Percentiles rank a stretch among this genome's conserved stretches.
These are phyloP conservation scores for Fonsecaea pedrosoi DNA, from an alignment of 2,329 filamentous ascomycete genomes.

Conservation along the genomic window DNA sequence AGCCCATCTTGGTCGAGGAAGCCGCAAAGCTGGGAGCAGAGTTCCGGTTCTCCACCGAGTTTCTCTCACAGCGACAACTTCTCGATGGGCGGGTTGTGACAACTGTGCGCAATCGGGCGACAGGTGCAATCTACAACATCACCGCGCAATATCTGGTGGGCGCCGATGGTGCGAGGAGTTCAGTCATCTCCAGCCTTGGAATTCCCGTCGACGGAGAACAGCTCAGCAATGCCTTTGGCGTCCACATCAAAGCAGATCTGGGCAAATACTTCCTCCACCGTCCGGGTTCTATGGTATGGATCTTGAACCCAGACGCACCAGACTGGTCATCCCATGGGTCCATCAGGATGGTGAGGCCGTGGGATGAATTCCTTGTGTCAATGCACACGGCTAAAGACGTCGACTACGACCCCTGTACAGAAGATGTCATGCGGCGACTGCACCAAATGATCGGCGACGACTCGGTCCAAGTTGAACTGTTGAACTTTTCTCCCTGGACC, in stretches of 20 bases:
- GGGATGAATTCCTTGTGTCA: constrained; percentile 67
- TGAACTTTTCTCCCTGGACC: constrained; percentile 63
- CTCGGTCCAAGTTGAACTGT: constrained; percentile 56
- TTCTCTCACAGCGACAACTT: constrained; percentile 36
- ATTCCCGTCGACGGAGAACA: constrained; percentile 55
- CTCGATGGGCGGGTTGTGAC: constrained; percentile 44
- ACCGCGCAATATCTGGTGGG: constrained; percentile 65
- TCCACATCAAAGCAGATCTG: constrained; percentile 59
- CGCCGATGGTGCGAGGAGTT: constrained; percentile 60
- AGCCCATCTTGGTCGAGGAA: constrained; percentile 50
- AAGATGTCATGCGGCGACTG: constrained; percentile 45
- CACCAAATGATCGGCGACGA: constrained; percentile 59
- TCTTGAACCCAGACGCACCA: constrained; percentile 61
- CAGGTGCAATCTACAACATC: constrained; percentile 52
- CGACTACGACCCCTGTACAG: constrained; percentile 41
- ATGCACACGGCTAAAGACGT: constrained; percentile 51
- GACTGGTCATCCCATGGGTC: constrained; percentile 58
- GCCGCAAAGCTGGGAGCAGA: constrained; percentile 47
- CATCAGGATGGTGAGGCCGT: constrained; percentile 68
- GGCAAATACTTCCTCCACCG: constrained; percentile 56
- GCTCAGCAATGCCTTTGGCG: constrained; percentile 58
- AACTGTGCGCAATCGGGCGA: constrained; percentile 45
- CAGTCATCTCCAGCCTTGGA: constrained; percentile 54
- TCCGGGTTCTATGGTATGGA: constrained; percentile 66
- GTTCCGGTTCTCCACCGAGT: constrained; percentile 48